Percentiles rank a stretch among this genome's conserved stretches.
These are phyloP conservation scores for Solanum ossicruentum DNA, from an alignment of 257 asterid species.

Conservation along the genomic window DNA sequence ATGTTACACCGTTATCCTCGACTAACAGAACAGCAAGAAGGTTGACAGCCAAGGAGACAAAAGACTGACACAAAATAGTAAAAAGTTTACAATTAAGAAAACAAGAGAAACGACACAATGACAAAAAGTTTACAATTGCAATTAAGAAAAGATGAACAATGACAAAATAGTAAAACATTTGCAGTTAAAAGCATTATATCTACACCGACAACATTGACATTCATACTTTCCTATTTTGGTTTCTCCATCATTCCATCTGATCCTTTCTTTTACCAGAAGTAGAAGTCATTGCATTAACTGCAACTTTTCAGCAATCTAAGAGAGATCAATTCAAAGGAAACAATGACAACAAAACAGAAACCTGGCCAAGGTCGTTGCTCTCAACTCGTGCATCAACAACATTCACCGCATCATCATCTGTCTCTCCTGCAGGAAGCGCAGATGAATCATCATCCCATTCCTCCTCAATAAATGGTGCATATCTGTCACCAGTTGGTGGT, in stretches of 20 bases:
- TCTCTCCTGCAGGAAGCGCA: constrained; percentile 41
- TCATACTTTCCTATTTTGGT: not conserved
- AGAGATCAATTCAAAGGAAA: not conserved
- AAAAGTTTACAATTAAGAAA: not conserved
- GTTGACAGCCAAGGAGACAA: not conserved
- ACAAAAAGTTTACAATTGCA: not conserved
- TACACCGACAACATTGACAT: not conserved
- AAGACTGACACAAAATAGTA: not conserved
- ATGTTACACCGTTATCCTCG: not conserved
- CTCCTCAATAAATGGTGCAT: constrained; percentile 94
- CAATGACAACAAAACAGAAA: not conserved
- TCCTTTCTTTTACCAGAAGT: not conserved
- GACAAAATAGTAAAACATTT: not conserved
- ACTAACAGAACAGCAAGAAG: not conserved
- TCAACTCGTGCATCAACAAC: constrained; percentile 45
- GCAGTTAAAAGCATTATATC: not conserved
- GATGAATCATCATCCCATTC: constrained; percentile 78
- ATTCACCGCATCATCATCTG: constrained; percentile 44
- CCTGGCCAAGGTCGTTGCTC: constrained; percentile 40
- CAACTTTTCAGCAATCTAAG: not conserved
- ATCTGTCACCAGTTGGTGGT: constrained; percentile 87
- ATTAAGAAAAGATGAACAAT: not conserved
- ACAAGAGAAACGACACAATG: not conserved
- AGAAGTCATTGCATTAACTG: not conserved
- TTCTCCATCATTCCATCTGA: not conserved